Conservation (phyloP, 2,329 filamentous ascomycete genomes). For the Sclerotinia borealis region DNA sequence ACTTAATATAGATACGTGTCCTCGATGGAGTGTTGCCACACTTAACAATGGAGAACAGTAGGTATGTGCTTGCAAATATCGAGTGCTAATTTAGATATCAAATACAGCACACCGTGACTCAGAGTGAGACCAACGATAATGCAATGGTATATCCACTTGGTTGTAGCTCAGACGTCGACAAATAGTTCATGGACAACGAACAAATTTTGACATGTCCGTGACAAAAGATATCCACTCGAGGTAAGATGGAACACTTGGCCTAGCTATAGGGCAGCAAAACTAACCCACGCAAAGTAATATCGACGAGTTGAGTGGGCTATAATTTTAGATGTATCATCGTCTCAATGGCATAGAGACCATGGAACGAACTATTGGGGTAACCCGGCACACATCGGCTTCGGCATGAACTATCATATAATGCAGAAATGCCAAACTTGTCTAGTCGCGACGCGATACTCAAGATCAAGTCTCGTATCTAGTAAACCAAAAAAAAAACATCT, state of each 20-base stretch:
- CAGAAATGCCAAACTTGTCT: not conserved
- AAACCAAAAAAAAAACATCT: not conserved
- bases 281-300: not conserved
- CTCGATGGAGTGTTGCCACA: not conserved
- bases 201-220: constrained; percentile 4
- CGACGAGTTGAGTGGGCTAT: not conserved
- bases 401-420: constrained; percentile 8
- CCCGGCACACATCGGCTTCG: not conserved
- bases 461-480: constrained; percentile 3
- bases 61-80: constrained; percentile 10
- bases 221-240: not conserved
- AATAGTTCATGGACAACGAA: constrained; percentile 12
- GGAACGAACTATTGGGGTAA: constrained; percentile 11
- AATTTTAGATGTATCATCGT: not conserved
- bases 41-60: constrained; percentile 4
- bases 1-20: constrained; percentile 4
- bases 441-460: not conserved
- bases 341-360: constrained; percentile 4
- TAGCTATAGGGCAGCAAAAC: not conserved
- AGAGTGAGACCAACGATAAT: constrained; percentile 2
- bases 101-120: constrained; percentile 5
- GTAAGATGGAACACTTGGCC: constrained; percentile 4
- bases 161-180: not conserved
- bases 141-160: constrained; percentile 5
- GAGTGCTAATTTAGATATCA: not conserved